Conservation (phyloP, 345 rosid species). For the rapeseed (Brassica napus) region Da-Ae NC_063436.1:2847501-2848000, state of each 20-base stretch:
- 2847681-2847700: not conserved
- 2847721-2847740: not conserved
- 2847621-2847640: conserved; percentile 23
- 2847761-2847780: not conserved
- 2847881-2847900: not conserved
- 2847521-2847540: conserved; percentile 32
- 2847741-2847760: not conserved
- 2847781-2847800: not conserved
- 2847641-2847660: not conserved
- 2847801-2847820: conserved; percentile 3
- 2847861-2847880: not conserved
- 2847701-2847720: not conserved
- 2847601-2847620: conserved; percentile 23
- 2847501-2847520: conserved; percentile 46
- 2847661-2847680: not conserved
- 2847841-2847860: not conserved
- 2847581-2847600: conserved; percentile 33
- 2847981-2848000: too few species aligned
- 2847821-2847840: not conserved
- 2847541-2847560: conserved; percentile 20
- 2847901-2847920: conserved; percentile 32
- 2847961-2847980: too few species aligned
- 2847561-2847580: conserved; percentile 24
- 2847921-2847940: not conserved
- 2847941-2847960: too few species aligned